Conservation (phyloP, 495 filamentous ascomycete genomes). For the Filosporella fistucella region DNA sequence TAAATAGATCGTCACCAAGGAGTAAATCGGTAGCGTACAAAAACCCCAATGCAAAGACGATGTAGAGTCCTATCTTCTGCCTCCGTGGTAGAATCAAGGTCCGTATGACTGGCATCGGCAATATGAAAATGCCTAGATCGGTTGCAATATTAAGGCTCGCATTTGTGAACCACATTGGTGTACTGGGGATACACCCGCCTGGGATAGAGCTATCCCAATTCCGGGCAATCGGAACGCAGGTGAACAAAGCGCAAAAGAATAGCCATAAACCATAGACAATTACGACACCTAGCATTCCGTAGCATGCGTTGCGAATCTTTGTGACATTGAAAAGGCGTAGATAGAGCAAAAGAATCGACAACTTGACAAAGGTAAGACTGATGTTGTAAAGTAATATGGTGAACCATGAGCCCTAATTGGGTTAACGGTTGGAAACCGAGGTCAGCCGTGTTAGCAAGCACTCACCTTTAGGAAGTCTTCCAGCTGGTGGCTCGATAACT, state of each 20-base stretch:
- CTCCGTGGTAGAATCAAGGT: slow-evolving; percentile 22
- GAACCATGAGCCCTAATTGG: too few species aligned
- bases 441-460: too few species aligned
- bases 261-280: slow-evolving; percentile 34
- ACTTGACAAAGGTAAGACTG: slow-evolving; percentile 35
- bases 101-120: slow-evolving; percentile 33
- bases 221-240: slow-evolving; percentile 31
- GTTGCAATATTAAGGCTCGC: slow-evolving; percentile 37
- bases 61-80: slow-evolving; percentile 31
- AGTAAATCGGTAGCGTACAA: too few species aligned
- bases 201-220: slow-evolving; percentile 30
- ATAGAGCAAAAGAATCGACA: slow-evolving; percentile 39
- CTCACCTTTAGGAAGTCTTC: too few species aligned
- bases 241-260: slow-evolving; percentile 33
- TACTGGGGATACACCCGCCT: slow-evolving; percentile 44
- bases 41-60: slow-evolving; percentile 32
- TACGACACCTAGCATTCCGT: slow-evolving; percentile 28
- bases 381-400: slow-evolving; percentile 39
- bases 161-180: slow-evolving; percentile 25
- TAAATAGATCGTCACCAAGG: too few species aligned
- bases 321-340: slow-evolving; percentile 30
- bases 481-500: too few species aligned
- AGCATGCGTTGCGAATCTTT: background rate
- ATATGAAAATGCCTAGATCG: slow-evolving; percentile 38
- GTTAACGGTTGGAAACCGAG: too few species aligned